Conservation (phyloP, 768 basidiomycete genomes). For the Xerocomus brunneocitrinus region DNA sequence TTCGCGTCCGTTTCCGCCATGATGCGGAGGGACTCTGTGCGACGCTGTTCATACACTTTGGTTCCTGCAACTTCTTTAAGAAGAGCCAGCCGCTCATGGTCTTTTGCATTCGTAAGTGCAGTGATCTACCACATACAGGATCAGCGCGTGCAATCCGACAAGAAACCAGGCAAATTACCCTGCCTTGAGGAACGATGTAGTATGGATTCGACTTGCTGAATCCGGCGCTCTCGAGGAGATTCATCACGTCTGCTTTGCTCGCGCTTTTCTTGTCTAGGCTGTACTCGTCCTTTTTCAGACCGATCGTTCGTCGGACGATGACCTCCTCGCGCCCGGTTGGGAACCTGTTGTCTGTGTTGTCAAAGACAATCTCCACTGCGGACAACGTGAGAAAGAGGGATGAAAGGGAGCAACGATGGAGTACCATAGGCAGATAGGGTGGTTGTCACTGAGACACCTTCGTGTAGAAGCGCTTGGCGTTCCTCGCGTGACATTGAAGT, state of each 20-base stretch:
- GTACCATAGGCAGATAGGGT: conserved; percentile 89
- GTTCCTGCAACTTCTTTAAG: conserved; percentile 98
- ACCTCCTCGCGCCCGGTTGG: conserved; percentile 88
- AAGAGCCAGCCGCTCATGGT: conserved; percentile 88
- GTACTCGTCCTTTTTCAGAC: conserved; percentile 98
- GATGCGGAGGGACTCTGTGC: conserved; percentile 88
- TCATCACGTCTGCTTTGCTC: conserved; percentile 97
- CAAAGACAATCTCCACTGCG: conserved; percentile 86
- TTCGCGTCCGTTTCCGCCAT: conserved; percentile 97
- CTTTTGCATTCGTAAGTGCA: conserved; percentile 93
- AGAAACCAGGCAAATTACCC: conserved; percentile 48
- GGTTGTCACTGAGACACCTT: conserved; percentile 82
- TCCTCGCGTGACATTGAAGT: conserved; percentile 94
- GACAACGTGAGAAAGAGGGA: not conserved
- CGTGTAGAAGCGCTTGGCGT: conserved; percentile 87
- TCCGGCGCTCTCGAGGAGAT: conserved; percentile 91
- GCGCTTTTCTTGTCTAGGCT: conserved; percentile 93
- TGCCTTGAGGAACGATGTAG: conserved; percentile 97
- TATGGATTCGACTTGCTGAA: conserved; percentile 99
- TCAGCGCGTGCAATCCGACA: conserved; percentile 9
- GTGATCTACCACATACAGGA: conserved; percentile 61
- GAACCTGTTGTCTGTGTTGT: conserved; percentile 91
- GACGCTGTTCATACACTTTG: conserved; percentile 94
- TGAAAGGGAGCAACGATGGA: conserved; percentile 9
- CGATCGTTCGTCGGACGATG: conserved; percentile 88